phyloP scores from a whole-genome alignment of 2,329 filamentous ascomycete species.

The Ilyonectria mors-panacis region DNA sequence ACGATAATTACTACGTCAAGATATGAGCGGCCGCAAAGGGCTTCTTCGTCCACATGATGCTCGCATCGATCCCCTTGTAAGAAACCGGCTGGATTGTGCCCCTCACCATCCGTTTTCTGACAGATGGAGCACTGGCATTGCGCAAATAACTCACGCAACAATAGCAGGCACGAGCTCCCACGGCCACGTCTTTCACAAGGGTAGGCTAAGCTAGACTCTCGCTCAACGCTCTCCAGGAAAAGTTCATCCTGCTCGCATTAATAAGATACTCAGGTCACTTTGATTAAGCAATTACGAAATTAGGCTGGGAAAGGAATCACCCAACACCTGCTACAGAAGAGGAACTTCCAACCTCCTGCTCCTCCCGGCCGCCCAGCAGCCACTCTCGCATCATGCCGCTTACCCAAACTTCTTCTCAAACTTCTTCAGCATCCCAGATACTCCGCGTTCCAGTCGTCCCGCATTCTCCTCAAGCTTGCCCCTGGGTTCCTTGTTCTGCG shows the following conservation, averaged over 20 bases:
- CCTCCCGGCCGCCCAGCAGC: constrained; percentile 4
- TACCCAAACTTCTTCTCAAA: constrained; percentile 82
- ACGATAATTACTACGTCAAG: background rate
- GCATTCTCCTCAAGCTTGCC: constrained; percentile 76
- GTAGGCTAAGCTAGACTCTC: background rate
- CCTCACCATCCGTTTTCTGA: background rate
- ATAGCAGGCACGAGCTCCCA: background rate
- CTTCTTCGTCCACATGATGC: background rate
- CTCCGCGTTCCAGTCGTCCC: constrained; percentile 77
- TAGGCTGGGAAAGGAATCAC: constrained; percentile 5
- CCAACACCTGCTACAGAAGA: background rate
- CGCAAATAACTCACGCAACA: constrained; percentile 1
- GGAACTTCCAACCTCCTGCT: constrained; percentile 11
- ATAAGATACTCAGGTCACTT: background rate
- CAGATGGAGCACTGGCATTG: background rate
- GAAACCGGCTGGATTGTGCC: background rate
- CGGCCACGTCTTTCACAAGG: background rate
- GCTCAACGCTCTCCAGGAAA: background rate
- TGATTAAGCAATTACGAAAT: constrained; percentile 25
- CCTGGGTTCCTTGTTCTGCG: constrained; percentile 61
- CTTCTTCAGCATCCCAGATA: constrained; percentile 81
- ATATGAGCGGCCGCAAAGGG: background rate
- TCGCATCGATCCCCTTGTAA: background rate
- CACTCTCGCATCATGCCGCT: constrained; percentile 20
- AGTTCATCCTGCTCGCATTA: background rate